phyloP scores from a whole-genome alignment of 2,329 filamentous ascomycete species.

The Daldinia sp. region DNA sequence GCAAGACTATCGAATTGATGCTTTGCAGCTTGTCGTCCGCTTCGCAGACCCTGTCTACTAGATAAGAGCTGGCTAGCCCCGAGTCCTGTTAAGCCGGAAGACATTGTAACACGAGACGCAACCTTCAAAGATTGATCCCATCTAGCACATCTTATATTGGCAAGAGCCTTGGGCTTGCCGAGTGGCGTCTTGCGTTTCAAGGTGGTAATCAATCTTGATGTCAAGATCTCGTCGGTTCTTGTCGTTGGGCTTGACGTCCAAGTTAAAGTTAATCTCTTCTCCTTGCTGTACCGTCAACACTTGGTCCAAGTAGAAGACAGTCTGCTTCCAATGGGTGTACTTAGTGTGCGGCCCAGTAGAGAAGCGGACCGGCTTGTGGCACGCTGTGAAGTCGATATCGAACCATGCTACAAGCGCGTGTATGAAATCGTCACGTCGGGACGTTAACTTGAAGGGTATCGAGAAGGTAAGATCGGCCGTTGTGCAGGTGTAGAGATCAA shows the following conservation, averaged over 20 bases:
- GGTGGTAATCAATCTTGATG: constrained; percentile 85
- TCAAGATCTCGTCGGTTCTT: constrained; percentile 97
- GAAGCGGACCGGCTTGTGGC: constrained; percentile 98
- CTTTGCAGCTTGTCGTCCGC: constrained; percentile 19
- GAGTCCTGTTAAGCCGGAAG: constrained; percentile 11
- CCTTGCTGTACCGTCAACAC: constrained; percentile 91
- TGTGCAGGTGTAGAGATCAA: constrained; percentile 94
- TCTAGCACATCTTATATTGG: constrained; percentile 83
- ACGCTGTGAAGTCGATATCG: constrained; percentile 97
- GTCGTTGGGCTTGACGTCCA: constrained; percentile 88
- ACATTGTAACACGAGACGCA: constrained; percentile 8
- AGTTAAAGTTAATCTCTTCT: constrained; percentile 78
- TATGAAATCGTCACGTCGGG: constrained; percentile 91
- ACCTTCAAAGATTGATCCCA: background rate
- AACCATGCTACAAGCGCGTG: constrained; percentile 99
- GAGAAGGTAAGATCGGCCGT: constrained; percentile 86
- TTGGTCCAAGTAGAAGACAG: constrained; percentile 96
- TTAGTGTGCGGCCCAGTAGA: constrained; percentile 98
- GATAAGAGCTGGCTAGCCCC: constrained; percentile 3
- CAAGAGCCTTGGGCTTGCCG: constrained; percentile 77
- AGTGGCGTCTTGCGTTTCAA: constrained; percentile 79
- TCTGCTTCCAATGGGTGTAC: constrained; percentile 99
- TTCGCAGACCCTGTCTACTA: constrained; percentile 7
- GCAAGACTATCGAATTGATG: constrained; percentile 27
- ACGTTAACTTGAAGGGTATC: constrained; percentile 79